Evolutionary conservation across 768 basidiomycete species (phyloP).

Genomic region (Porphyrellus cyaneotinctus): DNA sequence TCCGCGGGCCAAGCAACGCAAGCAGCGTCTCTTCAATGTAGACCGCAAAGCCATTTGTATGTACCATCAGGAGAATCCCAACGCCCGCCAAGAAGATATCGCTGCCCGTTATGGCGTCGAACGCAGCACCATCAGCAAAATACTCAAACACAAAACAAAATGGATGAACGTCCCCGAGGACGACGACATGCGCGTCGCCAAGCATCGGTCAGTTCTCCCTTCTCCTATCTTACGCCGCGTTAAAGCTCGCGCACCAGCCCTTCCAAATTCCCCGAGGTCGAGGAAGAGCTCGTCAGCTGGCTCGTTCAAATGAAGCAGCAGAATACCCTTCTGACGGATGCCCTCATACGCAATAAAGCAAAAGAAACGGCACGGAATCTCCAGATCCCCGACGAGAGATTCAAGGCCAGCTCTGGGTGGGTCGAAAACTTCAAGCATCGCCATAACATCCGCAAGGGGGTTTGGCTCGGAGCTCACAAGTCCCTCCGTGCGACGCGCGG

Average conservation of each 20-base stretch:
- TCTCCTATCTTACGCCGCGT: slow-evolving; percentile 3
- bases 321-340: slow-evolving; percentile 57
- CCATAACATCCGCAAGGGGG: slow-evolving; percentile 66
- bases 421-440: slow-evolving; percentile 89
- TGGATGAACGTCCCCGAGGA: slow-evolving; percentile 71
- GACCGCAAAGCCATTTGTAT: slow-evolving; percentile 75
- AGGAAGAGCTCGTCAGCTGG: slow-evolving; percentile 58
- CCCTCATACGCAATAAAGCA: slow-evolving; percentile 59
- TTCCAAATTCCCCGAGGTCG: slow-evolving; percentile 78
- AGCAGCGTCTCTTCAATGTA: slow-evolving; percentile 68
- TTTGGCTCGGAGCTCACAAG: slow-evolving; percentile 45
- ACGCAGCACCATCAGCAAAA: slow-evolving; percentile 92
- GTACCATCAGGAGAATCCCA: slow-evolving; percentile 59
- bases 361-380: slow-evolving; percentile 57
- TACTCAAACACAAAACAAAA: slow-evolving; percentile 76
- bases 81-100: slow-evolving; percentile 80
- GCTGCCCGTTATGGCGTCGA: slow-evolving; percentile 74
- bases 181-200: slow-evolving; percentile 56
- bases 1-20: slow-evolving; percentile 51
- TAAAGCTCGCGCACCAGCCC: slow-evolving; percentile 42
- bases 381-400: slow-evolving; percentile 61
- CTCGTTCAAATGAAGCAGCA: slow-evolving; percentile 51
- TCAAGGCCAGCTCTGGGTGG: slow-evolving; percentile 93
- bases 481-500: slow-evolving; percentile 31
- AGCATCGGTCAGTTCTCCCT: slow-evolving; percentile 52